Evolutionary conservation across 169 alveolate species (phyloP).

Genomic region (Cryptosporidium sp.): DNA sequence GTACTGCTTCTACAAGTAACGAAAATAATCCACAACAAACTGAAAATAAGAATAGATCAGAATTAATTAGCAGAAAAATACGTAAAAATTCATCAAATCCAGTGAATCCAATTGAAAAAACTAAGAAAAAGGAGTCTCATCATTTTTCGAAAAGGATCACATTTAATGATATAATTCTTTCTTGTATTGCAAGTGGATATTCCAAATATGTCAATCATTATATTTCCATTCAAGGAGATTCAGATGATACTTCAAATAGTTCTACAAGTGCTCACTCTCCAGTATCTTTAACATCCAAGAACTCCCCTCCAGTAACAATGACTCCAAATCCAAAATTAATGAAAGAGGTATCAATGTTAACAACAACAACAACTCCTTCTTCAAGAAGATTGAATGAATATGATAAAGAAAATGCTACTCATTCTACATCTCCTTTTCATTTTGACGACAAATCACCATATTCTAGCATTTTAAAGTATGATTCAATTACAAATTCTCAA

Average conservation of each 20-base stretch:
- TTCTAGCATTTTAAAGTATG: constrained; percentile 55
- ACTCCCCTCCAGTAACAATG: background rate
- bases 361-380: background rate
- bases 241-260: constrained; percentile 1
- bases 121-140: background rate
- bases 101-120: background rate
- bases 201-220: constrained; percentile 52
- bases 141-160: constrained; percentile 67
- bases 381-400: background rate
- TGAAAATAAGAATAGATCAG: background rate
- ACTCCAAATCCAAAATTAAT: background rate
- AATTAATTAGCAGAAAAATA: background rate
- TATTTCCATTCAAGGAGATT: constrained; percentile 4
- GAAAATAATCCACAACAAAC: background rate
- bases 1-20: background rate
- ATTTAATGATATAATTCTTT: constrained; percentile 63
- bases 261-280: constrained; percentile 55
- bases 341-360: background rate
- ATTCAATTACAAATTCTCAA: constrained; percentile 26
- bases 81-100: background rate
- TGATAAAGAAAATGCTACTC: constrained; percentile 19
- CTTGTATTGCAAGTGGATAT: constrained; percentile 76
- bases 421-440: constrained; percentile 26
- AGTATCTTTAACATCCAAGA: background rate
- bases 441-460: constrained; percentile 71